Evolutionary conservation across 1,139 yeast species (phyloP), one percentile per base, ranked within the genome.

Genomic region (Diutina mesorugosa): DNA sequence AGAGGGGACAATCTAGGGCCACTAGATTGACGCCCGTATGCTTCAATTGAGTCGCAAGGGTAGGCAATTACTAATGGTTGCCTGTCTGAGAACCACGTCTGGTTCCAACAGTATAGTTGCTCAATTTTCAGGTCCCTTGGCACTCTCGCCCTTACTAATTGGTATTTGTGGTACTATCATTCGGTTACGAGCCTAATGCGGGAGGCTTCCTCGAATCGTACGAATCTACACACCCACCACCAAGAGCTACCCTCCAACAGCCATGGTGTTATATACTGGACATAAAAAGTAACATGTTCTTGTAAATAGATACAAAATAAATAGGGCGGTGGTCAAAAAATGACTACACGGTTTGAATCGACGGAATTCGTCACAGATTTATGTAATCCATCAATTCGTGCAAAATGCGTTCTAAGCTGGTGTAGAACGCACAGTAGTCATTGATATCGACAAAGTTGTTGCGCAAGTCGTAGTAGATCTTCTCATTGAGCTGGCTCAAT

Each of bases 361-460:
- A 21, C 26, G 26, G 26, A 2, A 21, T 21, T 21, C 26, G 2
- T 47, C 38, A 47, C 51, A 28, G 45, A 21, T 50, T 50, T 6
- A 50, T 51, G 46, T 69, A 74, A 54, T 72, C 71, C 71, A 75
- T 71, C 45, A 75, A 65, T 59, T 73, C 78, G 58, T 69, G 73
- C 32, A 76, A 63, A 18, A 75, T 67, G 59, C 72, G 72, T 59
- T 76, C 80, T 62, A 75, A 69, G 41, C 76, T 70, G 48, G 73
- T 65, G 59, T 74, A 76, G 60, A 76, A 74, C 1, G 78, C 73
- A 68, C 80, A 76, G 58, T 75, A 76, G 60, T 76, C 79, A 60
- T 74, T 74, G 53, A 74, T 69, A 63, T 75, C 78, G 50, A 75
- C 78, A 62, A 70, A 75, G 59, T 76, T 76, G 62, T 76, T 74